Conservation (phyloP, 371 early-diverging fungal species). For the Umbelopsis sp. region DNA sequence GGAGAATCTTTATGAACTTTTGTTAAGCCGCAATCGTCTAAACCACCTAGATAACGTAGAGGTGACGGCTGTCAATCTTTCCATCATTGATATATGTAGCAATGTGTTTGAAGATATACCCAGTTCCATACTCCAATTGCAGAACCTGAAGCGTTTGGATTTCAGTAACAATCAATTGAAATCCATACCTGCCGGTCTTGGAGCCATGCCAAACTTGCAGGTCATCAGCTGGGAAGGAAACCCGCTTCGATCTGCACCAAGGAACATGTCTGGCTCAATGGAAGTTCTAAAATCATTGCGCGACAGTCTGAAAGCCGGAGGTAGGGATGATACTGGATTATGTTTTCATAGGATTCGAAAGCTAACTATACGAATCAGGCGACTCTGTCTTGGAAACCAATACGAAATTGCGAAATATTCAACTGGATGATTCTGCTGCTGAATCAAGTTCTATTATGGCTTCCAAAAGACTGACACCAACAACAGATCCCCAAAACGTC, state of each 20-base stretch:
- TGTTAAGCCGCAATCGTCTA: constrained; percentile 55
- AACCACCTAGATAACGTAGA: constrained; percentile 33
- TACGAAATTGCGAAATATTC: neutral
- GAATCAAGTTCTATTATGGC: too few relatives aligned
- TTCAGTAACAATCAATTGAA: constrained; percentile 62
- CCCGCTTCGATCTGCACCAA: constrained; percentile 53
- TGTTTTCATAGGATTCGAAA: neutral
- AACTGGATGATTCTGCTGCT: neutral
- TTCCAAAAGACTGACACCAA: neutral
- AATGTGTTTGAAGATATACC: constrained; percentile 65
- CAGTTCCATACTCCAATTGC: constrained; percentile 40
- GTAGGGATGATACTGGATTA: neutral
- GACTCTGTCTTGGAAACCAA: too few relatives aligned
- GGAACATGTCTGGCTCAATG: constrained; percentile 38
- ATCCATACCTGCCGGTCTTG: constrained; percentile 57
- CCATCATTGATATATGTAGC: constrained; percentile 68
- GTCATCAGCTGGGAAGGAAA: constrained; percentile 63
- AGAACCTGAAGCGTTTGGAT: constrained; percentile 65
- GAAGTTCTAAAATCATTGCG: constrained; percentile 55
- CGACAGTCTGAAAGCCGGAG: constrained; percentile 29
- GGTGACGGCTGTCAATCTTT: constrained; percentile 43
- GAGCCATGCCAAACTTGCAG: constrained; percentile 50
- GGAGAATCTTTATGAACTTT: constrained; percentile 53
- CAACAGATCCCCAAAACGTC: constrained; percentile 6
- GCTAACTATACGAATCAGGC: neutral